A percentile compares a stretch with the other conserved stretches of the same genome.
Evolutionary conservation across 2,329 filamentous ascomycete species (phyloP).

Genomic region (Neocucurbitaria cava): DNA sequence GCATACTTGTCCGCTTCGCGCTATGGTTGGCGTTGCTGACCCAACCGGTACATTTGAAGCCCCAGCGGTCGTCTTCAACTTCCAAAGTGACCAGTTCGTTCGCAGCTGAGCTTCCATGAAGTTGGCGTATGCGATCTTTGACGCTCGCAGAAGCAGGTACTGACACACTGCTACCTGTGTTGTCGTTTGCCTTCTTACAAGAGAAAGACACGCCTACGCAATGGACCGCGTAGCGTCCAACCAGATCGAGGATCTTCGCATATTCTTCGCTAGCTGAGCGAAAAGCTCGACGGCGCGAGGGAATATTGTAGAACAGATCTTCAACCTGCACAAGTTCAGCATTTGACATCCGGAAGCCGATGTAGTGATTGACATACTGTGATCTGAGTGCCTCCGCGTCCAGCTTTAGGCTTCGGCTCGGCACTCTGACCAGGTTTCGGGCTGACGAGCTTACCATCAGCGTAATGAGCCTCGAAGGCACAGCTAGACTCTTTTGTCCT

Average conservation of each 20-base stretch:
- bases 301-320: slow-evolving; percentile 96
- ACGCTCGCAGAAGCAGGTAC: slow-evolving; percentile 75
- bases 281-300: slow-evolving; percentile 86
- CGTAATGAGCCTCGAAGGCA: slow-evolving; percentile 90
- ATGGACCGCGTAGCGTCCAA: slow-evolving; percentile 92
- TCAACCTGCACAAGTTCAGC: slow-evolving; percentile 66
- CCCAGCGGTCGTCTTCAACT: slow-evolving; percentile 76
- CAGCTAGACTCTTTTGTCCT: slow-evolving; percentile 87
- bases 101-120: slow-evolving; percentile 82
- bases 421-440: slow-evolving; percentile 86
- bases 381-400: slow-evolving; percentile 90
- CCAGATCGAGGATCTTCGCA: slow-evolving; percentile 95
- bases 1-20: slow-evolving; percentile 83
- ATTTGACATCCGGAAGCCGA: neutral
- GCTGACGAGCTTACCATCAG: slow-evolving; percentile 79
- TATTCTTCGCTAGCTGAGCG: slow-evolving; percentile 93
- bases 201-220: slow-evolving; percentile 91
- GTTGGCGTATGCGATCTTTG: slow-evolving; percentile 85
- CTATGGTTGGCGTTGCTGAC: slow-evolving; percentile 95
- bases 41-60: slow-evolving; percentile 81
- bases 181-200: slow-evolving; percentile 94
- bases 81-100: slow-evolving; percentile 85
- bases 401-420: slow-evolving; percentile 87
- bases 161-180: slow-evolving; percentile 75
- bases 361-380: slow-evolving; percentile 61